A percentile compares a stretch with the other conserved stretches of the same genome.
These are phyloP conservation scores for Ostreobium quekettii DNA, from an alignment of 139 green algal species.

Conservation along the genomic window DNA sequence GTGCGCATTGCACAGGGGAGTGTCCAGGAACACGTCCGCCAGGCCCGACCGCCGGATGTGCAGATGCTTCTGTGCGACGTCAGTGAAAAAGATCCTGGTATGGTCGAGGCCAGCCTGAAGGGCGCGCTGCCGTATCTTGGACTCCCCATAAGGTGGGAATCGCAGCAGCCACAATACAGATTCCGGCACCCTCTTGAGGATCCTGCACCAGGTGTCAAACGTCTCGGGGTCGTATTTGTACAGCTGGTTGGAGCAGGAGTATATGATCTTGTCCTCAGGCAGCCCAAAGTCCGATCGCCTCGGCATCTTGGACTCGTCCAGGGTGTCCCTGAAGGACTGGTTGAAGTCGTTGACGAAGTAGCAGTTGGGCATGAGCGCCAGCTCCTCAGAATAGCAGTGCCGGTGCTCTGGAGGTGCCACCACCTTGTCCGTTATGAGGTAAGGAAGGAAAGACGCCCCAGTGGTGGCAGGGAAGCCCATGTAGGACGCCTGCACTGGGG, in stretches of 20 bases:
- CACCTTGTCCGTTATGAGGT: slow-evolving; percentile 76
- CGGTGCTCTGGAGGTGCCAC: slow-evolving; percentile 42
- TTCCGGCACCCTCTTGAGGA: slow-evolving; percentile 61
- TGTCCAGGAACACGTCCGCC: slow-evolving; percentile 92
- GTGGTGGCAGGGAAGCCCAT: slow-evolving; percentile 87
- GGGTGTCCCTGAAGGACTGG: slow-evolving; percentile 33
- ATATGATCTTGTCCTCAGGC: slow-evolving; percentile 70
- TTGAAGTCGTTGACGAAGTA: slow-evolving; percentile 96
- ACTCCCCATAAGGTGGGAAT: slow-evolving; percentile 76
- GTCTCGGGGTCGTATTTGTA: slow-evolving; percentile 90
- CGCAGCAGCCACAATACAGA: slow-evolving; percentile 83
- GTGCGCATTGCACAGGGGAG: slow-evolving; percentile 84
- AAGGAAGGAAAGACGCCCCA: slow-evolving; percentile 71
- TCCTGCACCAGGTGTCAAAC: slow-evolving; percentile 69
- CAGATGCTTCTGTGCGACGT: slow-evolving; percentile 74
- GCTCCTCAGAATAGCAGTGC: slow-evolving; percentile 71
- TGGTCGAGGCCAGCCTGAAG: slow-evolving; percentile 43
- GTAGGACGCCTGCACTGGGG: slow-evolving; percentile 73
- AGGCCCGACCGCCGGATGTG: slow-evolving; percentile 70
- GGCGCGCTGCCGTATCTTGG: slow-evolving; percentile 37
- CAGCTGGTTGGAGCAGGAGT: slow-evolving; percentile 76
- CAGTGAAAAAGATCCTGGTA: slow-evolving; percentile 80
- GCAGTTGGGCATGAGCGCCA: slow-evolving; percentile 79
- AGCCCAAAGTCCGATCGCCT: slow-evolving; percentile 45
- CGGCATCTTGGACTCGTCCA: slow-evolving; percentile 13